phyloP scores from a whole-genome alignment of 345 rosid species.

The Firmiana major region DNA sequence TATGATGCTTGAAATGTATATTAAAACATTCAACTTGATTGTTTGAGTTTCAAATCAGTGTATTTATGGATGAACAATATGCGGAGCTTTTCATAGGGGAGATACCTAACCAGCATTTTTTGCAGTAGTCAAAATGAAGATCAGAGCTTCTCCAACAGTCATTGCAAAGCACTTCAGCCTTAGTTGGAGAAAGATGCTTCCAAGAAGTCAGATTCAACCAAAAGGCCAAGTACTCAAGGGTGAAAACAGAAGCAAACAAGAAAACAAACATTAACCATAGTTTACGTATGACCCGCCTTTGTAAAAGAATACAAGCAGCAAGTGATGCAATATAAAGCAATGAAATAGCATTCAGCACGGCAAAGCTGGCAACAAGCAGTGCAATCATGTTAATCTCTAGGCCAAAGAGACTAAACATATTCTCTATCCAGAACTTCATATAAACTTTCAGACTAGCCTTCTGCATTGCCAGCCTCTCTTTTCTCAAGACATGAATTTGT shows the following conservation, averaged over 20 bases:
- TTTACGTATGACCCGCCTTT: conserved; percentile 50
- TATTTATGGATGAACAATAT: not conserved
- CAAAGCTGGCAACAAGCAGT: conserved; percentile 85
- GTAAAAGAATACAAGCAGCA: conserved; percentile 74
- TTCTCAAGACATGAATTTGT: conserved; percentile 66
- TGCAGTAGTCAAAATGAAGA: conserved; percentile 60
- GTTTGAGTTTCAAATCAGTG: not conserved
- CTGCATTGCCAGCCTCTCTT: conserved; percentile 84
- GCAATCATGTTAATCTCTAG: conserved; percentile 95
- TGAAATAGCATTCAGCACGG: conserved; percentile 82
- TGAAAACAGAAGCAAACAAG: conserved; percentile 70
- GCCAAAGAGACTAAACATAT: conserved; percentile 84
- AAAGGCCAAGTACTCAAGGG: conserved; percentile 67
- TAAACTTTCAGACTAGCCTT: conserved; percentile 61
- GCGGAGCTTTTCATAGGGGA: conserved; percentile 11
- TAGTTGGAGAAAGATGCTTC: conserved; percentile 35
- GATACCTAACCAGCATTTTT: conserved; percentile 88
- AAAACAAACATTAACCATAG: conserved; percentile 77
- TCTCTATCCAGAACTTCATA: conserved; percentile 89
- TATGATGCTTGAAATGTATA: not conserved
- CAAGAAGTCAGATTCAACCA: conserved; percentile 53
- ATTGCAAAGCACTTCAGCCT: conserved; percentile 54
- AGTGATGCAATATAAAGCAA: conserved; percentile 75
- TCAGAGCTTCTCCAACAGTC: conserved; percentile 79
- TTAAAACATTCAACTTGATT: not conserved